Conservation (phyloP, 345 rosid genomes). For the Excoecaria cochinchinensis region DNA sequence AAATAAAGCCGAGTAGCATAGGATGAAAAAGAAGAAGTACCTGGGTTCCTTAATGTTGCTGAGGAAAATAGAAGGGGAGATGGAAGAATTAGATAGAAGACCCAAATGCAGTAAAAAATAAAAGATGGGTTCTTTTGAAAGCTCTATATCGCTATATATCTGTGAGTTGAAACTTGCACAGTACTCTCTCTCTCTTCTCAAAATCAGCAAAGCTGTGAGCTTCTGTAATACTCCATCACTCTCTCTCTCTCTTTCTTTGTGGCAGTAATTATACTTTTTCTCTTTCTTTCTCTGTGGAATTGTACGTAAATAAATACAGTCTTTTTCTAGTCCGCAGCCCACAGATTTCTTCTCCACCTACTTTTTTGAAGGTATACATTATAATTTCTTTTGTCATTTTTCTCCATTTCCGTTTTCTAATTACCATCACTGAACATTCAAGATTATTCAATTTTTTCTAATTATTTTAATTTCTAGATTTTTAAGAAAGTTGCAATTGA, state of each 20-base stretch:
- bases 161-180: constrained; percentile 24
- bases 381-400: not conserved
- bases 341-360: constrained; percentile 12
- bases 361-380: not conserved
- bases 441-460: not conserved
- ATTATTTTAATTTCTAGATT: not conserved
- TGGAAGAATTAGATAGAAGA: constrained; percentile 6
- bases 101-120: constrained; percentile 27
- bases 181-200: constrained; percentile 14
- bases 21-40: not conserved
- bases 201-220: constrained; percentile 40
- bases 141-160: not conserved
- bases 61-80: not conserved
- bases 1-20: not conserved
- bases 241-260: not conserved
- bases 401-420: not conserved
- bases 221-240: constrained; percentile 29
- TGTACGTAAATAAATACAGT: constrained; percentile 16
- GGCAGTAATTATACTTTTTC: not conserved
- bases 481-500: not conserved
- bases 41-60: constrained; percentile 10
- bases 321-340: not conserved
- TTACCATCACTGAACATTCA: not conserved
- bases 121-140: constrained; percentile 1
- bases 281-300: not conserved